Conservation (phyloP, 805 yeast genomes). For the Ogataea siamensis region DNA sequence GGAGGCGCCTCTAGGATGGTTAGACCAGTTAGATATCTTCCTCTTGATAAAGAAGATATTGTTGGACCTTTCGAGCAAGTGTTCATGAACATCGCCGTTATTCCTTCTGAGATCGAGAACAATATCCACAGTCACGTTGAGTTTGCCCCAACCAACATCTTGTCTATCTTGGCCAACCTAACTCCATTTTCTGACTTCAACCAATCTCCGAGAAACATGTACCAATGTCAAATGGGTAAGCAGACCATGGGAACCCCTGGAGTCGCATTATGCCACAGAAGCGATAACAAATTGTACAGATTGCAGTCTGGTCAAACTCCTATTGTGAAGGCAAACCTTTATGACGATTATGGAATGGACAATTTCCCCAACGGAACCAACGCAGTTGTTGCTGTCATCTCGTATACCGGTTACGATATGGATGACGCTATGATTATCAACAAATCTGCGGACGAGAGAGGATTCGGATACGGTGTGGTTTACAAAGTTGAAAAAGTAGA, state of each 20-base stretch:
- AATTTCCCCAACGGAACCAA: constrained; percentile 98
- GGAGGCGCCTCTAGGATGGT: constrained; percentile 94
- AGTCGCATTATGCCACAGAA: constrained; percentile 86
- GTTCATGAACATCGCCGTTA: constrained; percentile 92
- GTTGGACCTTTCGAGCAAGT: constrained; percentile 98
- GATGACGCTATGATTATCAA: constrained; percentile 99
- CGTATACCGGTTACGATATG: constrained; percentile 99
- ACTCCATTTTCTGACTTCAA: constrained; percentile 98
- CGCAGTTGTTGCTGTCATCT: constrained; percentile 98
- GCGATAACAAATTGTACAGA: constrained; percentile 91
- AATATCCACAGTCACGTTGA: constrained; percentile 91
- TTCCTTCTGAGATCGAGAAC: constrained; percentile 83
- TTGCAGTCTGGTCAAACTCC: constrained; percentile 97
- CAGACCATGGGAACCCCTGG: constrained; percentile 99
- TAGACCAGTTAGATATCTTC: constrained; percentile 91
- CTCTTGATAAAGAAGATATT: constrained; percentile 76
- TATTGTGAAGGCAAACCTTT: constrained; percentile 87
- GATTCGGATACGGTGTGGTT: constrained; percentile 96
- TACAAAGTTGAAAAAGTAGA: constrained; percentile 94
- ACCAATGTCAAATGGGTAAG: constrained; percentile 99
- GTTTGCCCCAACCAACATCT: constrained; percentile 88
- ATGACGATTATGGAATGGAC: constrained; percentile 97
- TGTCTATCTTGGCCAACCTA: constrained; percentile 92
- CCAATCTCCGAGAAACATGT: constrained; percentile 99
- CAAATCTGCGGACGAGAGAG: constrained; percentile 96